Conservation (phyloP, 73 alveolate genomes). For the Durusdinium trenchii region DNA sequence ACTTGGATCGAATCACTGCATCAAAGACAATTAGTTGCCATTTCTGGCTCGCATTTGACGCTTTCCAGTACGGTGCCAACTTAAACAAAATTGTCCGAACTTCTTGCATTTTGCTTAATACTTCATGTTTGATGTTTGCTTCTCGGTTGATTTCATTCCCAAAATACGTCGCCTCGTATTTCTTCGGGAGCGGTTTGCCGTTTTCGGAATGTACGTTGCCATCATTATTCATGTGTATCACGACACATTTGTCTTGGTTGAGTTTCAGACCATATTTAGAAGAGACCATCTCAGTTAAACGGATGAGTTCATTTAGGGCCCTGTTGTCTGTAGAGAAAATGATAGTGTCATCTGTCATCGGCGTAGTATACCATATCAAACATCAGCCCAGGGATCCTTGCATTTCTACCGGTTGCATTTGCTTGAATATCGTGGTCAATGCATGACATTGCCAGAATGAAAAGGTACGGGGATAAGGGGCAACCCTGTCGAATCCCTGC, state of each 20-base stretch:
- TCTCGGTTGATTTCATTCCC: neutral
- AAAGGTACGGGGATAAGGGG: neutral
- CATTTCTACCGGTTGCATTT: neutral
- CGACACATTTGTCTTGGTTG: neutral
- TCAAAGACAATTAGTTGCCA: constrained; percentile 25
- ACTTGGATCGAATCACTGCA: neutral
- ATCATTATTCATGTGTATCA: constrained; percentile 3
- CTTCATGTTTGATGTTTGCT: neutral
- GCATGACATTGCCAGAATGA: neutral
- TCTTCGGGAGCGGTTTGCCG: neutral
- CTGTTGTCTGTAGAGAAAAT: constrained; percentile 16
- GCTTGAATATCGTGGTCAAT: neutral
- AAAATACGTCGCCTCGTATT: constrained; percentile 9
- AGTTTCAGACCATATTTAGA: neutral
- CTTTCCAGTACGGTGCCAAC: neutral
- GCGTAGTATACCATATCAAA: constrained; percentile 26
- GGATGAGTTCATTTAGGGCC: neutral
- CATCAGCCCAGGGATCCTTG: neutral
- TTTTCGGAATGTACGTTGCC: neutral
- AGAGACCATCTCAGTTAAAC: neutral
- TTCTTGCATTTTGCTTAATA: neutral
- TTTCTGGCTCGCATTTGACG: neutral
- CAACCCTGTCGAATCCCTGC: neutral
- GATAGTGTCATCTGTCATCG: neutral
- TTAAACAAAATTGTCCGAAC: neutral